Evolutionary conservation across 129 eudicot species (phyloP), one percentile per base, ranked within the genome.

Genomic region (Centaurea solstitialis): DNA sequence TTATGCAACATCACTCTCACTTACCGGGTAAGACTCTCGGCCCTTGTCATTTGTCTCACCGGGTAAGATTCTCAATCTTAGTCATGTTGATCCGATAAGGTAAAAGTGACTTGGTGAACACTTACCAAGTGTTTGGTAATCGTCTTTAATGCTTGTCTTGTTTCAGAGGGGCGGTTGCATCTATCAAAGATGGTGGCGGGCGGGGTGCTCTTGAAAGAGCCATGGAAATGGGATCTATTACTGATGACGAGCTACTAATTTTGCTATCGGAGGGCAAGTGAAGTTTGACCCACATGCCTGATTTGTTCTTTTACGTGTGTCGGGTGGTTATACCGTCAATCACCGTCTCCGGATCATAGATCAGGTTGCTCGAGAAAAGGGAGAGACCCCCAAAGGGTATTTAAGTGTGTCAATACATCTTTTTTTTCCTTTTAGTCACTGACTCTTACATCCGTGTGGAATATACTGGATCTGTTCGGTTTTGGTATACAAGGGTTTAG

Each of bases 161-260:
- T 72, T 81, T 67, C 87, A 95, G 99, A 87, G 98, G 99, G 80
- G 98, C 98, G 17, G 73, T 85, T 38, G 84, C 89, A 66, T 87
- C 97, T 17, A 85, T 91, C 17, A 93, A 87, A 80, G 99, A 96
- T 33, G 91, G 87, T 57, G 97, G 91, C 6, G 99, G 99, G 23
- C 85, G 86, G n/a, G 90, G 88, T 71, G 95, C 95, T 33, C 76
- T 96, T 23, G 99, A 96, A 73, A 84, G 99, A 82, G 99, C 98
- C 3, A 96, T 96, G 99, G 99, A 96, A 83, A 87, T 88, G 85
- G 99, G 99, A 75, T 91, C 99, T 41, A 91, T 96, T 18, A 93
- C 95, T 20, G 99, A 96, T 84, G 99, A 93, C 30, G 91, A 91
- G 91, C 82, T 96, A 67, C 87, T 96, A 81, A 84, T 96, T 61